Conservation (phyloP, 2,329 filamentous ascomycete genomes). For the Fusarium phyllophilum region DNA sequence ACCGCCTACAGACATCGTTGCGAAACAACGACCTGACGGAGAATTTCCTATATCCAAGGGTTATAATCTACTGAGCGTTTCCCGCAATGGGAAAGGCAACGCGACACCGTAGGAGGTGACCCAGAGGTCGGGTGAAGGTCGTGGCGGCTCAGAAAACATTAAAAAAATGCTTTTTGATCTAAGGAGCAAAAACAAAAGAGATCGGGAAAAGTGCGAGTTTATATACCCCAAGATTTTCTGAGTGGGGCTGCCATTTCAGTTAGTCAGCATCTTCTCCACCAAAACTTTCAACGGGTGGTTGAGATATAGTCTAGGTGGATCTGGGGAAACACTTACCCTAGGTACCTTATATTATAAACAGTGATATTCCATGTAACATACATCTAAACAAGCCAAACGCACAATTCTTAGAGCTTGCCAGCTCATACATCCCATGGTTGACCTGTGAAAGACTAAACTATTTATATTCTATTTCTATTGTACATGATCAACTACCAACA, state of each 20-base stretch:
- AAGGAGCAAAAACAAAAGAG: constrained; percentile 55
- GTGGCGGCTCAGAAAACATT: constrained; percentile 64
- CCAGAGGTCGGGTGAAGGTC: constrained; percentile 62
- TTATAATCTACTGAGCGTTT: constrained; percentile 67
- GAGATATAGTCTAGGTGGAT: neutral
- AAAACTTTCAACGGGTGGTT: neutral
- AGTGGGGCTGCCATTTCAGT: constrained; percentile 37
- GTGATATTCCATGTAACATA: neutral
- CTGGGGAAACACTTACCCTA: neutral
- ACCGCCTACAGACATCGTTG: constrained; percentile 56
- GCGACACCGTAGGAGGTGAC: constrained; percentile 63
- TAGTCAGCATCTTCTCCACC: constrained; percentile 31
- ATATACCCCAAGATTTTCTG: constrained; percentile 34
- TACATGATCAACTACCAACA: neutral
- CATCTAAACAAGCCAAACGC: neutral
- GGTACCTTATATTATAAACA: neutral
- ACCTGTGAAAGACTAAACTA: fast-evolving
- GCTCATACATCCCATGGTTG: too few species aligned
- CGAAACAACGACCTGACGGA: constrained; percentile 55
- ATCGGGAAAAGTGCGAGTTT: constrained; percentile 31
- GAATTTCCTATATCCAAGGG: constrained; percentile 74
- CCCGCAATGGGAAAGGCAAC: constrained; percentile 66
- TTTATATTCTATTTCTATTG: neutral
- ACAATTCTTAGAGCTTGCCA: neutral
- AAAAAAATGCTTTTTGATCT: constrained; percentile 68